Evolutionary conservation across 176 grass and related monocot genomes (phyloP), one percentile per base, ranked within the genome.

Genomic region (Eleusine indica): DNA sequence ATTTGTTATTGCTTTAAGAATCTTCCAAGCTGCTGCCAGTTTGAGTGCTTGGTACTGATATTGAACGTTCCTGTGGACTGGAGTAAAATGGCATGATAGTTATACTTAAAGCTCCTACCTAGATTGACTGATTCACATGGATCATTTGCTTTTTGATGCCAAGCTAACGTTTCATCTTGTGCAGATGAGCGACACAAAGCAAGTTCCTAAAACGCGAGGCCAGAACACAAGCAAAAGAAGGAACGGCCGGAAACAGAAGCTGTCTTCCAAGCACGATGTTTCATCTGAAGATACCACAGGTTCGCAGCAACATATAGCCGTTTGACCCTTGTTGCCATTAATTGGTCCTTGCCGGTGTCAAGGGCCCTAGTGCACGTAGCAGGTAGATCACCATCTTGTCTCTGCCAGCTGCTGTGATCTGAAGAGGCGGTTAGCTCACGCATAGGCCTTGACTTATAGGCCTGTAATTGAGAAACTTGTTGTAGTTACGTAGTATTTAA

Each of bases 201-300:
- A 82, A 52, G 25, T 54, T 16, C 79, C 85, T 1, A 87, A 28
- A 53, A 32, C 21, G 1, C 68, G 76, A 74, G 84, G 84, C 56
- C 42, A 28, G 9, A 66, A 64, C 39, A 22, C 57, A 15, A 78
- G 74, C 73, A 66, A 75, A 69, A 90, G 87, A 66, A 89, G 88
- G 73, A 79, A 85, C 0, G 74, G 82, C 0, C 75, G 85, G n/a
- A 93, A 90, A 78, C 88, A 90, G 64, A 87, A 85, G 70, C 52
- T 82, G 53, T 88, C 91, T 6, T 89, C 83, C 7, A 84, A 86
- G 69, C 80, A 85, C 3, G 88, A 90, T 6, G 71, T 85, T 10
- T 89, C 86, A 21, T 92, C 87, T 0, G 74, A 80, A 64, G 75
- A 89, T n/a, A 66, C 79, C 10, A 15, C 58, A 8, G 68, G 14